Evolutionary conservation across 164 flowering plant genomes (phyloP).

Genomic region (Protea cynaroides): DNA sequence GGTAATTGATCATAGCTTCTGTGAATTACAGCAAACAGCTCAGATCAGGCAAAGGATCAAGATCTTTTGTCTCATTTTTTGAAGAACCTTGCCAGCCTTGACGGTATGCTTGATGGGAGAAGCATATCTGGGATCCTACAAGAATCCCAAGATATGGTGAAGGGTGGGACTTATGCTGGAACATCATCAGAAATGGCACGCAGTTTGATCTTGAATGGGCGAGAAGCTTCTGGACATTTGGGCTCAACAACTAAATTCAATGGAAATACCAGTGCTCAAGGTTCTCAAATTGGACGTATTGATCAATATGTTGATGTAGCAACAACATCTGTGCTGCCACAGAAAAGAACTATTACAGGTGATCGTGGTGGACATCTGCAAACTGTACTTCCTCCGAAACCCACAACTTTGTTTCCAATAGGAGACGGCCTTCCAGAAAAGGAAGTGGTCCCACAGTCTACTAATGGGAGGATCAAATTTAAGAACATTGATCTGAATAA

Average conservation of each 20-base stretch:
- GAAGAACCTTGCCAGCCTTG: slow-evolving; percentile 41
- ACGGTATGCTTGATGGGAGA: slow-evolving; percentile 31
- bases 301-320: slow-evolving; percentile 11
- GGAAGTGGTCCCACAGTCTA: slow-evolving; percentile 17
- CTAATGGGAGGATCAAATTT: slow-evolving; percentile 27
- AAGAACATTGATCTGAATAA: slow-evolving; percentile 72
- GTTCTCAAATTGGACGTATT: slow-evolving; percentile 3
- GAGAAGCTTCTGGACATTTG: slow-evolving; percentile 10
- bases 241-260: slow-evolving; percentile 11
- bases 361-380: slow-evolving; percentile 17
- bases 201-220: slow-evolving; percentile 25
- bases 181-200: slow-evolving; percentile 20
- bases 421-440: slow-evolving; percentile 20
- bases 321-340: slow-evolving; percentile 22
- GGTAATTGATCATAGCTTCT: neutral
- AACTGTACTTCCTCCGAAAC: slow-evolving; percentile 16
- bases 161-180: slow-evolving; percentile 24
- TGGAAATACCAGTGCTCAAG: slow-evolving; percentile 4
- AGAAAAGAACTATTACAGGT: slow-evolving; percentile 13
- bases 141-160: slow-evolving; percentile 24
- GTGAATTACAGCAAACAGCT: slow-evolving; percentile 41
- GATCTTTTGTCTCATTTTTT: slow-evolving; percentile 55
- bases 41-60: slow-evolving; percentile 47
- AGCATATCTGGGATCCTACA: slow-evolving; percentile 34
- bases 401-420: slow-evolving; percentile 12